phyloP scores from a whole-genome alignment of 345 rosid species.

The Populus deltoides region DNA sequence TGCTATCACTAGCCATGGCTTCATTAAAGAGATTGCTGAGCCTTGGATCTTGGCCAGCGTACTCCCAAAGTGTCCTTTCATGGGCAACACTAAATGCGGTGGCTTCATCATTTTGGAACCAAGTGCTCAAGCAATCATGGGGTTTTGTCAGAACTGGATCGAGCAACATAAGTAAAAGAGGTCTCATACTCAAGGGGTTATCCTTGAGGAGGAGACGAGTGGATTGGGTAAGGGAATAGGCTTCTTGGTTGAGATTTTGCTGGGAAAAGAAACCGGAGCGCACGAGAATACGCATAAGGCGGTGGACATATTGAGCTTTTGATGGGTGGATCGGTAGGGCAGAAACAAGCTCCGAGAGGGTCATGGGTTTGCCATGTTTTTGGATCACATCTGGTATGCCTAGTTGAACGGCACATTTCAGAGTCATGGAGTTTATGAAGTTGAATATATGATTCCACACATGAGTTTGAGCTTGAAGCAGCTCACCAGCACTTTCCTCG shows the following conservation, averaged over 20 bases:
- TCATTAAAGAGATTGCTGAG: not conserved
- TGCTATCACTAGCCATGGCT: conserved; percentile 19
- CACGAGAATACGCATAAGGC: conserved; percentile 37
- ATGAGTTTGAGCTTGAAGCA: conserved; percentile 28
- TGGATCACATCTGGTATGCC: conserved; percentile 44
- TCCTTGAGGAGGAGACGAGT: conserved; percentile 28
- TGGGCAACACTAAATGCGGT: not conserved
- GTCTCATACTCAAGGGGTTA: not conserved
- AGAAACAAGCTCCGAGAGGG: conserved; percentile 16
- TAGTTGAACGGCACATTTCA: conserved; percentile 38
- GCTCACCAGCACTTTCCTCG: not conserved
- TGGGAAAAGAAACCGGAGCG: conserved; percentile 37
- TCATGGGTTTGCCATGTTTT: conserved; percentile 38
- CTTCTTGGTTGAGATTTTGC: not conserved
- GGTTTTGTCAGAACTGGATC: conserved; percentile 1
- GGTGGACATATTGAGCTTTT: conserved; percentile 17
- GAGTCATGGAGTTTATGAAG: conserved; percentile 34
- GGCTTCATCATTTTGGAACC: conserved; percentile 9
- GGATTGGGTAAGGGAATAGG: conserved; percentile 18
- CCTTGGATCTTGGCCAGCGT: not conserved
- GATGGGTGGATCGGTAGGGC: conserved; percentile 14
- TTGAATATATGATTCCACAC: conserved; percentile 23
- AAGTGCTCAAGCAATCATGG: not conserved
- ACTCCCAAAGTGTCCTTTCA: not conserved
- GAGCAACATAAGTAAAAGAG: not conserved